Percentiles rank a stretch among this genome's conserved stretches.
Evolutionary conservation across 176 grass and related monocot genomes (phyloP).

Genomic region (Neostapfia colusana): DNA sequence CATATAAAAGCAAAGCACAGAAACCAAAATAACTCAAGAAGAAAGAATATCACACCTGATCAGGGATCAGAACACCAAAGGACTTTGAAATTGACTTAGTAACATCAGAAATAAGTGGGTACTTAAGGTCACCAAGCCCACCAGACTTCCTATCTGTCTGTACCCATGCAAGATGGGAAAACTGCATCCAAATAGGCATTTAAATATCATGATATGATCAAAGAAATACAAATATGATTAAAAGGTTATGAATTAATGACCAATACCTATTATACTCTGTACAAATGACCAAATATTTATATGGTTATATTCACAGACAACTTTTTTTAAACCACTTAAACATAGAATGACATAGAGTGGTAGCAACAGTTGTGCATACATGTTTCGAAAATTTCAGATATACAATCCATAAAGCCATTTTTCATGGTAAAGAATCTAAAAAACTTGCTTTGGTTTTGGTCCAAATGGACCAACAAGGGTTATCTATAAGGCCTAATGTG

Average conservation of each 20-base stretch:
- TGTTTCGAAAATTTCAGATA: background rate
- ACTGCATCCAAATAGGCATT: conserved; percentile 52
- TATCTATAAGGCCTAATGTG: background rate
- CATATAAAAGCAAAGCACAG: background rate
- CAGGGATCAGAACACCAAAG: conserved; percentile 61
- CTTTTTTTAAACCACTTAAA: background rate
- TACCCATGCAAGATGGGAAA: conserved; percentile 86
- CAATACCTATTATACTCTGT: background rate
- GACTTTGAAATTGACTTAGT: conserved; percentile 76
- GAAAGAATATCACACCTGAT: conserved; percentile 54
- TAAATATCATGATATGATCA: background rate
- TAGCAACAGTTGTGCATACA: background rate
- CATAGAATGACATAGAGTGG: background rate
- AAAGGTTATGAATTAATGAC: background rate
- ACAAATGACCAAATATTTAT: background rate
- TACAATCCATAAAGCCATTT: background rate
- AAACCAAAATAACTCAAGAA: conserved; percentile 10
- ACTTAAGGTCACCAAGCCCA: conserved; percentile 74
- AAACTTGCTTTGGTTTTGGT: too few species aligned
- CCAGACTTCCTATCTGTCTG: conserved; percentile 84
- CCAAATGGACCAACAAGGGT: background rate
- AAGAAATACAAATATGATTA: conserved; percentile 1
- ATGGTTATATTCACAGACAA: background rate
- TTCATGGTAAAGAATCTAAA: background rate
- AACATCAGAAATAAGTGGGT: conserved; percentile 70